These are phyloP conservation scores for Collybia nuda DNA, from an alignment of 768 basidiomycete species.

Conservation along the genomic window DNA sequence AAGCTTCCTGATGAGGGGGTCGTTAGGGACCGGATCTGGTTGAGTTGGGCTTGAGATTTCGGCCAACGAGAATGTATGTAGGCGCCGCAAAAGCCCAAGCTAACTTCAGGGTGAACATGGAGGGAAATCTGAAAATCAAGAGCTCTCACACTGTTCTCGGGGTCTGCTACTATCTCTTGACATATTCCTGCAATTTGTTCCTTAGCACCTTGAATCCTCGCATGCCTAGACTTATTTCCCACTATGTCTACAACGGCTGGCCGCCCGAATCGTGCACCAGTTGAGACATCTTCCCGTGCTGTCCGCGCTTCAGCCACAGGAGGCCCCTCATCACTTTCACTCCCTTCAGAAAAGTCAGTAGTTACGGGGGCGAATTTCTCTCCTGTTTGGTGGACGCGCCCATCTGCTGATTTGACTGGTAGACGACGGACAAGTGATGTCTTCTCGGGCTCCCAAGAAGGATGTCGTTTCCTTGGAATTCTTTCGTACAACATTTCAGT, in stretches of 20 bases:
- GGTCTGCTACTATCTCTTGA: slow-evolving; percentile 92
- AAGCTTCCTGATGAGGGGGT: slow-evolving; percentile 80
- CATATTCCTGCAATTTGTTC: slow-evolving; percentile 94
- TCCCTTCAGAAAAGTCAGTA: slow-evolving; percentile 14
- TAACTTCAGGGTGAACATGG: slow-evolving; percentile 27
- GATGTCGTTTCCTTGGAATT: slow-evolving; percentile 49
- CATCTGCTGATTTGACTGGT: slow-evolving; percentile 86
- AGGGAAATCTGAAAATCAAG: background rate
- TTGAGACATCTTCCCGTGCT: slow-evolving; percentile 65
- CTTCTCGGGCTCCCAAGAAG: slow-evolving; percentile 45
- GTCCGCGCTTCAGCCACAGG: slow-evolving; percentile 26
- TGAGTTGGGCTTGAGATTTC: slow-evolving; percentile 70
- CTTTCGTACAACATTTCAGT: slow-evolving; percentile 77
- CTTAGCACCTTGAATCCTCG: slow-evolving; percentile 75
- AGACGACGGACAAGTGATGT: slow-evolving; percentile 58
- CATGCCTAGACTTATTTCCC: slow-evolving; percentile 60
- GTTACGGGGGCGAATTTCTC: slow-evolving; percentile 22
- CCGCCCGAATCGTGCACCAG: slow-evolving; percentile 87
- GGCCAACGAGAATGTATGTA: slow-evolving; percentile 86
- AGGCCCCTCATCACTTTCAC: slow-evolving; percentile 21
- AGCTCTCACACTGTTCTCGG: slow-evolving; percentile 84
- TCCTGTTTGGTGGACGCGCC: slow-evolving; percentile 66
- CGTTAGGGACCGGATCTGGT: slow-evolving; percentile 73
- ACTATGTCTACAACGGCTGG: slow-evolving; percentile 75
- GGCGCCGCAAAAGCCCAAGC: slow-evolving; percentile 85